These are phyloP conservation scores for Stereocaulon alpinum DNA, from an alignment of 495 filamentous ascomycete species.

Conservation along the genomic window DNA sequence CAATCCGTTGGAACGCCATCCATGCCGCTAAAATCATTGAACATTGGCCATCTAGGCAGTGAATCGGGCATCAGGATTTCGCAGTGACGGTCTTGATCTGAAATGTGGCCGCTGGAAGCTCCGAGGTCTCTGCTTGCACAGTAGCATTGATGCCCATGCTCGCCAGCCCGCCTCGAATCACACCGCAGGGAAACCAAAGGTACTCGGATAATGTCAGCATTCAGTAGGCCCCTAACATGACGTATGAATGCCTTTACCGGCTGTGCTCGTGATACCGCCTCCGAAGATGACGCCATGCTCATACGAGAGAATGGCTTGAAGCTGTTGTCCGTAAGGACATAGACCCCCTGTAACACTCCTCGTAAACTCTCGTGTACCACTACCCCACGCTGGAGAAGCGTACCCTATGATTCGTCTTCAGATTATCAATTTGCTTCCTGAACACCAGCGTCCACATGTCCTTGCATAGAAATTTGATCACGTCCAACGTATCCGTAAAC, in stretches of 20 bases:
- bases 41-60: background rate
- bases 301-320: conserved; percentile 85
- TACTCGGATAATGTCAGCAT: conserved; percentile 24
- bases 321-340: conserved; percentile 86
- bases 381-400: conserved; percentile 8
- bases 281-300: conserved; percentile 63
- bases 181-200: conserved; percentile 87
- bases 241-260: conserved; percentile 43
- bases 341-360: conserved; percentile 57
- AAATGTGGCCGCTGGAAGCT: conserved; percentile 82
- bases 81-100: conserved; percentile 77
- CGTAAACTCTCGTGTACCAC: background rate
- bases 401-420: conserved; percentile 95
- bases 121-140: conserved; percentile 77
- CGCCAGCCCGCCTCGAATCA: conserved; percentile 79
- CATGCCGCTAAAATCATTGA: background rate
- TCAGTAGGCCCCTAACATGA: background rate
- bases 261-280: conserved; percentile 63
- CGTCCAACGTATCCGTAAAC: conserved; percentile 76
- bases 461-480: conserved; percentile 97
- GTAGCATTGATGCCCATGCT: conserved; percentile 84
- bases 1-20: background rate
- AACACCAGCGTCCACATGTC: conserved; percentile 92
- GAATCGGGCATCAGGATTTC: background rate
- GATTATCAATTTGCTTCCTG: conserved; percentile 92